Conservation (phyloP, 768 basidiomycete genomes). For the Russula earlei region DNA sequence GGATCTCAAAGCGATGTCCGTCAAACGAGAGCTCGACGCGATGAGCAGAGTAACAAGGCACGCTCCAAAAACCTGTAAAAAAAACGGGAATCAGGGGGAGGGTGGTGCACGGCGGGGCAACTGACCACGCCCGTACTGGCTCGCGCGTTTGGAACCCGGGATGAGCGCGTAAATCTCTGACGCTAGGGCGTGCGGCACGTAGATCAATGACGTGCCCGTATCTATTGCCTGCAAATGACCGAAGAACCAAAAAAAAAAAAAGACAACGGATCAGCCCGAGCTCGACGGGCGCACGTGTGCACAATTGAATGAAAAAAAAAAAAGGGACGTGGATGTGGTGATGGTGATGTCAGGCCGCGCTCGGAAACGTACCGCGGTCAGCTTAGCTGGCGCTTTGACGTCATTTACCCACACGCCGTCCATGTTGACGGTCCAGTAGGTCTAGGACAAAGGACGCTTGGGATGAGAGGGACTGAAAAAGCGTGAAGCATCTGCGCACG, state of each 20-base stretch:
- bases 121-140: slow-evolving; percentile 36
- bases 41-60: slow-evolving; percentile 36
- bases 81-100: too few relatives aligned
- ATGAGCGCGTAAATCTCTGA: slow-evolving; percentile 43
- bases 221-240: slow-evolving; percentile 53
- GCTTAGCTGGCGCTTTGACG: slow-evolving; percentile 16
- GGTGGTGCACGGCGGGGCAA: too few relatives aligned
- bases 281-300: neutral
- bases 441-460: slow-evolving; percentile 26
- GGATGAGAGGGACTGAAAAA: too few relatives aligned
- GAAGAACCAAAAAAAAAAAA: neutral
- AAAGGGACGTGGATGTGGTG: neutral
- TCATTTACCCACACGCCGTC: slow-evolving; percentile 34
- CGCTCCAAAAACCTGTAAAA: slow-evolving; percentile 43
- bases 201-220: slow-evolving; percentile 59
- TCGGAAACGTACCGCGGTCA: slow-evolving; percentile 31
- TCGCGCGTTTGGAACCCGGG: slow-evolving; percentile 35
- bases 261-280: neutral
- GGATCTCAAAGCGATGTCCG: slow-evolving; percentile 33
- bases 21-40: slow-evolving; percentile 38
- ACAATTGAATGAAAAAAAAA: neutral
- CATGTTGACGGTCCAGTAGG: slow-evolving; percentile 53
- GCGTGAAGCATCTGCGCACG: neutral
- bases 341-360: too few relatives aligned
- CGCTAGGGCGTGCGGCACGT: slow-evolving; percentile 39